Evolutionary conservation across 805 yeast species (phyloP).

Genomic region (Yarrowia bubula): DNA sequence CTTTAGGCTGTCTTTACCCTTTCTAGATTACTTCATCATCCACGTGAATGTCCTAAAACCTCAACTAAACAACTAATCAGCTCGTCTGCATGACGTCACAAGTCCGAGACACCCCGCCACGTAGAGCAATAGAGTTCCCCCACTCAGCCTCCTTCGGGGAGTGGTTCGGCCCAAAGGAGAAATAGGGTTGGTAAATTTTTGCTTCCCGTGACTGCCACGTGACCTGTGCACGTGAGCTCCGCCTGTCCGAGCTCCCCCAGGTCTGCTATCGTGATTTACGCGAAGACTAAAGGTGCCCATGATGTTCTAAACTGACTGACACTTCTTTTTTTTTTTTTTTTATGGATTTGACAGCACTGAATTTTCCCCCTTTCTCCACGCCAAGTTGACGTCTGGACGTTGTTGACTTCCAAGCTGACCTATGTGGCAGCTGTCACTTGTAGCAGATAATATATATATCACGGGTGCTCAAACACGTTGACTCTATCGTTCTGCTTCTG

Average conservation of each 20-base stretch:
- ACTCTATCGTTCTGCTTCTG: too few species aligned
- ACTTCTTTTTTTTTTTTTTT: too few species aligned
- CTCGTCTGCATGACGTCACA: background rate
- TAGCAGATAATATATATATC: background rate
- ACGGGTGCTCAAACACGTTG: too few species aligned
- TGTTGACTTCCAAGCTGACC: too few species aligned
- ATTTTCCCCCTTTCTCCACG: background rate
- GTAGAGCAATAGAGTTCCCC: background rate
- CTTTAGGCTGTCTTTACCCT: background rate
- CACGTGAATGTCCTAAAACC: background rate
- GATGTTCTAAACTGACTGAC: background rate
- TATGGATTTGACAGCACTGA: background rate
- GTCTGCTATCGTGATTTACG: too few species aligned
- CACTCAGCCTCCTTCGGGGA: conserved; percentile 18
- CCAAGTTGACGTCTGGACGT: background rate
- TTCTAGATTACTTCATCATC: background rate
- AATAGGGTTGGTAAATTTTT: background rate
- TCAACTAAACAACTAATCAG: background rate
- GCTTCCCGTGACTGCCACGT: background rate
- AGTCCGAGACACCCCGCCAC: background rate
- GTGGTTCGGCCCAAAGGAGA: conserved; percentile 22
- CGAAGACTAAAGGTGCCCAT: too few species aligned
- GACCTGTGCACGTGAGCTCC: background rate
- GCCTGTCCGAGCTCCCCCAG: background rate
- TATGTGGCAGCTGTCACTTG: background rate